Evolutionary conservation across 1,284 basidiomycete genomes (phyloP), one percentile per base, ranked within the genome.

Genomic region (Gymnopus androsaceus): DNA sequence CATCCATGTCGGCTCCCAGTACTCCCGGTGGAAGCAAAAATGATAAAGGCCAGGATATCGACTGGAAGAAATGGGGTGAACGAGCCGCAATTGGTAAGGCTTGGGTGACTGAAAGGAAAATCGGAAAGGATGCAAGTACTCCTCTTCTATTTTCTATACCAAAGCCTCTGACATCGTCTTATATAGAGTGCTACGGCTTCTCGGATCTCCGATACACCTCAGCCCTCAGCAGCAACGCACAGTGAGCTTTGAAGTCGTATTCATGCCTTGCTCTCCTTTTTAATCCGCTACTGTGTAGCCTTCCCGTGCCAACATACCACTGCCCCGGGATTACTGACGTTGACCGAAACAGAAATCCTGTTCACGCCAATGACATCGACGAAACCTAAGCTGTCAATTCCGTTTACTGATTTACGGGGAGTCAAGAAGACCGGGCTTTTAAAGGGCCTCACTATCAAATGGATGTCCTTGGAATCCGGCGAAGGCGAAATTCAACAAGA

Each of bases 231-330:
- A n/a, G 70, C 75, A 50, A 67, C 69, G 1, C 71, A 76, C 51
- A 76, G 81, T 82, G 56, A 61, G 78, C 41, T 25, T 31, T 9
- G 3, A 17, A 19, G 9, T 64, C 28, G 4, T 34, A 38, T 19
- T 37, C 9, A 44, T 45, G 17, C 57, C 44, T 33, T 31, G 19
- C 8, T 42, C 50, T 58, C 41, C 30, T 57, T 21, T 55, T 52
- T 55, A 51, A 55, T 30, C 25, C 40, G 28, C 34, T n/a, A 37
- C 23, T n/a, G n/a, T n/a, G n/a, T 60, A 88, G 86, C 82, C 2
- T 88, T 81, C 69, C 78, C 83, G 44, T 84, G 83, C 36, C 83
- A 87, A 57, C 75, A 81, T 56, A 70, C 71, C 34, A 77, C 80
- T 47, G 67, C 71, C 4, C 82, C 84, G 2, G 86, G 85, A 2